These are phyloP conservation scores for Oryza brachyantha DNA, from an alignment of 176 grass and related monocot species.

Conservation along the genomic window DNA sequence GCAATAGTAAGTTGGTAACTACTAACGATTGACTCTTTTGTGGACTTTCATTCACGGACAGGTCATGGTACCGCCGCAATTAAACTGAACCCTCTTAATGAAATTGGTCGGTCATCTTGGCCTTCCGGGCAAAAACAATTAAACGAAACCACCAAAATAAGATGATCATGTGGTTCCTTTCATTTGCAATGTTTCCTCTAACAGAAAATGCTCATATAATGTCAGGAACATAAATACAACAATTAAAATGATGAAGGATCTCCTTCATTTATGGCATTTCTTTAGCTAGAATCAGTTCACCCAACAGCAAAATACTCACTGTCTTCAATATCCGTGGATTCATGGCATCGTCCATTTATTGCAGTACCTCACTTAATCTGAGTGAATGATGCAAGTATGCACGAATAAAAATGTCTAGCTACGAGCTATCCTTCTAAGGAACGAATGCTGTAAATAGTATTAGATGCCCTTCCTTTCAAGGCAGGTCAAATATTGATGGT, in stretches of 20 bases:
- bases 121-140: too few species aligned
- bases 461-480: background rate
- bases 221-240: background rate
- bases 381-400: background rate
- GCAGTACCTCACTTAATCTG: constrained; percentile 17
- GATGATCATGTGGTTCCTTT: background rate
- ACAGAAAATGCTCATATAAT: constrained; percentile 20
- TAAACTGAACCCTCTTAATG: background rate
- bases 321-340: background rate
- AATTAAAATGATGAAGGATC: background rate
- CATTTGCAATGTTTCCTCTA: background rate
- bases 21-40: background rate
- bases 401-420: background rate
- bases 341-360: background rate
- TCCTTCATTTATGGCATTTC: constrained; percentile 22
- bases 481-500: background rate
- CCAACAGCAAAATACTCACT: background rate
- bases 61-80: background rate
- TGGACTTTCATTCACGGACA: background rate
- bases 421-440: background rate
- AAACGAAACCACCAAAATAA: background rate
- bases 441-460: background rate
- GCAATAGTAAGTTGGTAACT: background rate
- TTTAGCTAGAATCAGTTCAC: constrained; percentile 16
- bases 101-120: too few species aligned